Evolutionary conservation across 2,329 filamentous ascomycete genomes (phyloP).

Genomic region (Alternaria brassicicola): DNA sequence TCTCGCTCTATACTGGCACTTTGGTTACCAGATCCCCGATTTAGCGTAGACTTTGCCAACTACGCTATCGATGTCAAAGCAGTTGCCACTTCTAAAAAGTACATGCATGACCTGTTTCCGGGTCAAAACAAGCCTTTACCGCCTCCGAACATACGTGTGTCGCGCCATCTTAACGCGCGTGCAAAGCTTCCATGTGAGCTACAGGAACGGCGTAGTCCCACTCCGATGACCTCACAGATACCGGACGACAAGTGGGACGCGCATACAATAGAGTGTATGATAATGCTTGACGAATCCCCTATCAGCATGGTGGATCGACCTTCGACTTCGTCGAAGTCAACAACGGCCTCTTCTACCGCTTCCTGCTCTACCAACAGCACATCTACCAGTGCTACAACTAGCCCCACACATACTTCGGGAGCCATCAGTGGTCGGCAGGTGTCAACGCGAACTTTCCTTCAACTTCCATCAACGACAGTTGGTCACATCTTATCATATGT

Average conservation of each 20-base stretch:
- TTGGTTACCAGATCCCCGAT: constrained; percentile 30
- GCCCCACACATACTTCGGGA: neutral
- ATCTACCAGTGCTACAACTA: neutral
- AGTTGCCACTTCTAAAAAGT: constrained; percentile 8
- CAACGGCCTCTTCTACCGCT: constrained; percentile 15
- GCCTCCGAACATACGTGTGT: neutral
- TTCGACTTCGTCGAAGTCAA: constrained; percentile 14
- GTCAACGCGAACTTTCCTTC: constrained; percentile 10
- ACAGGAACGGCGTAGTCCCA: neutral
- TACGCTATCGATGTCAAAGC: constrained; percentile 16
- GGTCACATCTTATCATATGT: constrained; percentile 29
- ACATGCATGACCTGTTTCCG: constrained; percentile 9
- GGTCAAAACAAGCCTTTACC: constrained; percentile 14
- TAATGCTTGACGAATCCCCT: constrained; percentile 6
- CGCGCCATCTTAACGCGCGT: neutral
- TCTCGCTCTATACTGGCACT: constrained; percentile 25
- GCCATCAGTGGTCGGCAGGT: neutral
- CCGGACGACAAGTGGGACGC: neutral
- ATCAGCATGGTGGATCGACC: neutral
- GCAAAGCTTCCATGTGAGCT: neutral
- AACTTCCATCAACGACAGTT: constrained; percentile 25
- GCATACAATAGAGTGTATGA: constrained; percentile 2
- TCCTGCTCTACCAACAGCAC: constrained; percentile 4
- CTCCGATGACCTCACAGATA: neutral
- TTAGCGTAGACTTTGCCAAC: constrained; percentile 29